Conservation (phyloP, 192 early-diverging fungal genomes). For the Linnemannia hyalina region DNA sequence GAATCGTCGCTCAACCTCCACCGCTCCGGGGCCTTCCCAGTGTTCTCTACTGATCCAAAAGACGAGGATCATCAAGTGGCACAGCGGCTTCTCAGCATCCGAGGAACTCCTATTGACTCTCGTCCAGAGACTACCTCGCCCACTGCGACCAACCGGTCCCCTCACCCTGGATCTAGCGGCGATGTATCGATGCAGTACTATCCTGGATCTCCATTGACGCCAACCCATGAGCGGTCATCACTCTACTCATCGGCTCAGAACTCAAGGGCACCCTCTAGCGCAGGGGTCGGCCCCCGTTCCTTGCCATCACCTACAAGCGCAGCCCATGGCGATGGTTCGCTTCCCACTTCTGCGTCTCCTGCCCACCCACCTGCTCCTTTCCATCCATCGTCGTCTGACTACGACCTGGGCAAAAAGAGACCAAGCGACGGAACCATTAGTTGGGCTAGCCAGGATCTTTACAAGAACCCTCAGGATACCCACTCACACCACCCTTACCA, state of each 20-base stretch:
- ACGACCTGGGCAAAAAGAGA: slow-evolving; percentile 39
- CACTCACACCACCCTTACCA: slow-evolving; percentile 36
- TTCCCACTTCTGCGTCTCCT: background rate
- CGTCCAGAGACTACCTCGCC: slow-evolving; percentile 30
- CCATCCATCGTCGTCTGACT: slow-evolving; percentile 8
- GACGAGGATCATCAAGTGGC: slow-evolving; percentile 13
- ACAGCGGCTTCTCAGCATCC: slow-evolving; percentile 9
- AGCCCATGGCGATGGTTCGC: slow-evolving; percentile 12
- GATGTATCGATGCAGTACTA: slow-evolving; percentile 24
- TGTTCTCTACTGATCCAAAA: background rate
- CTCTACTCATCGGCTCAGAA: slow-evolving; percentile 26
- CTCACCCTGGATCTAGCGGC: slow-evolving; percentile 3
- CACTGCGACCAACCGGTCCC: slow-evolving; percentile 17
- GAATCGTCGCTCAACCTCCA: slow-evolving; percentile 43
- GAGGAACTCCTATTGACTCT: slow-evolving; percentile 15
- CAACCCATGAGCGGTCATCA: slow-evolving; percentile 36
- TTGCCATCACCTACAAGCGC: slow-evolving; percentile 10
- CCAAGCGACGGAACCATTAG: slow-evolving; percentile 38
- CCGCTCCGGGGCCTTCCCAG: slow-evolving; percentile 16
- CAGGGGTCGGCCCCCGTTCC: slow-evolving; percentile 1
- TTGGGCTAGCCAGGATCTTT: slow-evolving; percentile 22
- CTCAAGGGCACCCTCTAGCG: background rate
- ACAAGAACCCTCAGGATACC: slow-evolving; percentile 12
- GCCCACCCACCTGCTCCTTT: background rate
- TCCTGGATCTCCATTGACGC: slow-evolving; percentile 30